Base-by-base conservation (phyloP, 2,329 filamentous ascomycete species). In the Beauveria caledonica region DNA sequence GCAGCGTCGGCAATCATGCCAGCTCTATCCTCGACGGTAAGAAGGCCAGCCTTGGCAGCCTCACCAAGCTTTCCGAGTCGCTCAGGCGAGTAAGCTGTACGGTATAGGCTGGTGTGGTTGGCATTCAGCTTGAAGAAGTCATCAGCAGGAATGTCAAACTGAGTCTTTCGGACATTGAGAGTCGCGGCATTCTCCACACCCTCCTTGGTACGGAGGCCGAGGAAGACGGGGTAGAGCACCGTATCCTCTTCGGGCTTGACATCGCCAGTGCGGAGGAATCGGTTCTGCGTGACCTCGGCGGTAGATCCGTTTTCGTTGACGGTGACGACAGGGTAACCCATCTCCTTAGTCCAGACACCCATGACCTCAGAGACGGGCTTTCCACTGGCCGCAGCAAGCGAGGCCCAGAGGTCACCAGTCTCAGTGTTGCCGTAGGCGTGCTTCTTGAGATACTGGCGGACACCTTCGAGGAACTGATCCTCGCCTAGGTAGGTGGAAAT, bases 121-220 rank as follows among this genome's bases (percentile, higher is more conserved):
- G 93, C 92, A 70, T 97, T 97, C 63, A 97, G 79, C 81, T 97
- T 97, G 85, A 89, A 97, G 77, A 97, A 97, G 68, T 96, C 90
- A 57, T 87, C 77, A 68, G 88, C 84, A 21, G 88, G 83, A 27
- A 97, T 73, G 75, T 90, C 86, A 77, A 95, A 90, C 63, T 86
- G 84, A 52, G 80, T 81, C 74, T 96, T 90, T 44, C 93, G 87
- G 23, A 68, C 66, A 21, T 65, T 68, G 42, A 74, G 65, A 11
- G 65, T 65, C 15, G 66, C 29, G 64, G 64, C 67, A 77, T 44
- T 86, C 82, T 96, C 83, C 46, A 97, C 75, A 27, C 91, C 91
- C n/a, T 89, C 82, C 74, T 92, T 89, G 40, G 90, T 92, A 62
- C 89, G 88, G 51, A 97, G 81, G 33, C 88, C 90, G 39, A 97